phyloP scores from a whole-genome alignment of 2,329 filamentous ascomycete species.

The Mycocentrospora acerina region DNA sequence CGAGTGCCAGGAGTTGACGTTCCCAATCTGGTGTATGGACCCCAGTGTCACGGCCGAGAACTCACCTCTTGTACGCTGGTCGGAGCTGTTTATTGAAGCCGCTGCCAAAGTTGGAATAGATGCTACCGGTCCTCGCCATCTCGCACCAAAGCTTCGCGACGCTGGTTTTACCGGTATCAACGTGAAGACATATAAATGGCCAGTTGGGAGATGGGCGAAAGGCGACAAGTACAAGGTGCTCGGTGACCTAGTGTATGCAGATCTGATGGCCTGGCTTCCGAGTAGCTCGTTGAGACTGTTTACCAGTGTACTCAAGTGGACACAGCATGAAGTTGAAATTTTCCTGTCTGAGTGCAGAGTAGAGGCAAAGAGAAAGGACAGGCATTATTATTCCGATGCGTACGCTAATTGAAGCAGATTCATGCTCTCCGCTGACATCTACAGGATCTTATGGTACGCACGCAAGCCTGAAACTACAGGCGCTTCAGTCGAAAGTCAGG shows the following conservation, averaged over 20 bases:
- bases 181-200: constrained; percentile 35
- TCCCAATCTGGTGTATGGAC: constrained; percentile 28
- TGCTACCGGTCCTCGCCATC: constrained; percentile 42
- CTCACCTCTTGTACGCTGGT: constrained; percentile 32
- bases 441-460: constrained; percentile 29
- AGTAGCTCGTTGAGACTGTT: constrained; percentile 29
- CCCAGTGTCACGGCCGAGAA: constrained; percentile 19
- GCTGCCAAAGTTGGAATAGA: constrained; percentile 40
- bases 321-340: constrained; percentile 29
- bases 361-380: constrained; percentile 26
- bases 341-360: constrained; percentile 29
- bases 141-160: constrained; percentile 28
- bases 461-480: constrained; percentile 16
- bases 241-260: constrained; percentile 27
- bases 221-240: constrained; percentile 31
- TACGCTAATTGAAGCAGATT: constrained; percentile 10
- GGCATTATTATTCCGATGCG: constrained; percentile 30
- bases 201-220: constrained; percentile 34
- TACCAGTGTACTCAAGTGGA: constrained; percentile 31
- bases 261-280: constrained; percentile 30
- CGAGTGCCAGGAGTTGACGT: constrained; percentile 50
- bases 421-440: constrained; percentile 2
- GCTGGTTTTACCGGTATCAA: constrained; percentile 32
- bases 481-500: constrained; percentile 1
- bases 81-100: constrained; percentile 24